Conservation (phyloP, 176 grass and related monocot genomes). For the Pharus latifolius region DNA sequence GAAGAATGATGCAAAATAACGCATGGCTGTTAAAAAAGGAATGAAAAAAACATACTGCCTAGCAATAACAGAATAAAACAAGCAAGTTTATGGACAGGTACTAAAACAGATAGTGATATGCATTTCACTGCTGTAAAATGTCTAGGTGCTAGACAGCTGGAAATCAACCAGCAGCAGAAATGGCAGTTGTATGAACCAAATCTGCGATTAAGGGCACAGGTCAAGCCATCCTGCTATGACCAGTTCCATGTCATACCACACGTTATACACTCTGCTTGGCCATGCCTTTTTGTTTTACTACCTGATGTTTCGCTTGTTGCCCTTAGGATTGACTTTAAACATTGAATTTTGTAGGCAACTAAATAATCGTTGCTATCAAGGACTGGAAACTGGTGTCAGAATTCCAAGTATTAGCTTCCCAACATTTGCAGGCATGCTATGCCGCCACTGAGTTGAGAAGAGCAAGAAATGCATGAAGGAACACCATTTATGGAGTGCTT, state of each 20-base stretch:
- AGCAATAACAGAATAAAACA: background rate
- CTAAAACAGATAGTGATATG: background rate
- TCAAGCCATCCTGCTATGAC: background rate
- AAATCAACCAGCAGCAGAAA: conserved; percentile 21
- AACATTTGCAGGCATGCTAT: background rate
- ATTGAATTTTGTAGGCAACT: background rate
- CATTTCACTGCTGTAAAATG: background rate
- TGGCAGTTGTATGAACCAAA: background rate
- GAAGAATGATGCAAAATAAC: conserved; percentile 7
- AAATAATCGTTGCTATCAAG: background rate
- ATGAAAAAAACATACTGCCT: background rate
- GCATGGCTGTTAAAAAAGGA: background rate
- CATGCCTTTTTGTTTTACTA: background rate
- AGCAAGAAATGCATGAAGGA: background rate
- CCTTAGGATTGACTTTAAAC: background rate
- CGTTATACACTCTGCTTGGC: background rate
- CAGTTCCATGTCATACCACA: background rate
- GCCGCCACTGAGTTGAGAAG: background rate
- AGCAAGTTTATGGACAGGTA: background rate
- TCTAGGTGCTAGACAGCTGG: background rate
- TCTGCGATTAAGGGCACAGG: background rate
- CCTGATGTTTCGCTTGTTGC: background rate
- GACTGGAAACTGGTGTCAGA: background rate
- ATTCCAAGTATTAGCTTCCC: background rate
- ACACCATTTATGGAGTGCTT: background rate